Base-by-base conservation (phyloP, 192 early-diverging fungal genomes). In the Coemansia sp. region DNA sequence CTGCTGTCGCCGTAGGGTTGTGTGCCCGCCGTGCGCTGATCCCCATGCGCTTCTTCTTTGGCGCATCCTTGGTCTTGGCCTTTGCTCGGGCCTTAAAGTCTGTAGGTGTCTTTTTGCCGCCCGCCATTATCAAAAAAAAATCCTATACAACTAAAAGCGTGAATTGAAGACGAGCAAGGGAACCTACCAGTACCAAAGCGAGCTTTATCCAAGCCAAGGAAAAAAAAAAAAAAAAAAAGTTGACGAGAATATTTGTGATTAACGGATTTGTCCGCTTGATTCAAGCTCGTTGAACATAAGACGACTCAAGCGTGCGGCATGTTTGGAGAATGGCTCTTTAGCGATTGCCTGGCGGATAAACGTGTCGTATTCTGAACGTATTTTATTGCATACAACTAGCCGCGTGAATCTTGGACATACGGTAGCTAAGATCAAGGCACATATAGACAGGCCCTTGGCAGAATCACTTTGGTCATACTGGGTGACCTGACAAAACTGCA, bases 41-140 rank as follows among this genome's bases (percentile, higher is more conserved):
- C 34, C 58, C 58, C 37, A 12, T 3, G 18, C 58, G 58, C 35
- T 59, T 59, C 58, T 59, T 59, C 20, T 59, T 59, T 12, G 58
- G 37, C 11, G 37, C 58, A 24, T 39, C 58, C 18, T n/a, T 59
- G 58, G 58, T 18, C 35, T 59, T 59, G 35, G 52, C 32, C 47
- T 73, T 72, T 37, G 52, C 40, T 34, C 40, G 15, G 63, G 64
- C 70, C 39, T 71, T 73, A 53, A 53, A 56, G 30, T 59, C 41
- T 15, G 60, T 59, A 20, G 27, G 22, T 45, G 40, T 4, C 32
- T 66, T 74, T 55, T 74, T 58, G 24, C 56, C 39, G 24, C 38
- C 41, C 7, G 45, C 24, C 53, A 40, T 65, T 45, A 37, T 38
- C 27, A 20, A 47, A 43, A 61, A 40, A 40, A 41, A 24, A 44